These are phyloP conservation scores for Neurospora sp. DNA, from an alignment of 495 filamentous ascomycete species.

Conservation along the genomic window DNA sequence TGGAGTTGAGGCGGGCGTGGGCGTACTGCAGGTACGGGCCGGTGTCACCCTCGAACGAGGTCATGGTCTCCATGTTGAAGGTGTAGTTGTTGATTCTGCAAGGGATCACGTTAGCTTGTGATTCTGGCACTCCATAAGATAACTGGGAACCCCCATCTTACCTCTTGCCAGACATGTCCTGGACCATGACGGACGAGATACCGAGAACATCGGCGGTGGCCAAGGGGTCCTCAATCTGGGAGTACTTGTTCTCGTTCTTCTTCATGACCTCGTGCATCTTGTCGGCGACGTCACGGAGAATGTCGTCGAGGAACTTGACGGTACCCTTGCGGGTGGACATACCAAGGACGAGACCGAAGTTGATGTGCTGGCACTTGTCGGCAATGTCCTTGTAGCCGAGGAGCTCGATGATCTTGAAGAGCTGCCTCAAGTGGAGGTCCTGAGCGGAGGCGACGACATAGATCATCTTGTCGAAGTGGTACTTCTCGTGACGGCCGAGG, in stretches of 20 bases:
- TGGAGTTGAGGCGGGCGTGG: slow-evolving; percentile 54
- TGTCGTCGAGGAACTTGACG: slow-evolving; percentile 49
- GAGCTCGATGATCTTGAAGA: slow-evolving; percentile 55
- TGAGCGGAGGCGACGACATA: slow-evolving; percentile 55
- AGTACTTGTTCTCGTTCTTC: slow-evolving; percentile 50
- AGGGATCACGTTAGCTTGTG: background rate
- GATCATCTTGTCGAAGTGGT: slow-evolving; percentile 60
- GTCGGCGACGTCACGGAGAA: slow-evolving; percentile 49
- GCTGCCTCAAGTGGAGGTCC: slow-evolving; percentile 50
- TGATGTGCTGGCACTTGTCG: slow-evolving; percentile 48
- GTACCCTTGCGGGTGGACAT: slow-evolving; percentile 54
- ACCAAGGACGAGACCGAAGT: slow-evolving; percentile 51
- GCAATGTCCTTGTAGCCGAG: slow-evolving; percentile 50
- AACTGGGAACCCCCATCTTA: slow-evolving; percentile 13
- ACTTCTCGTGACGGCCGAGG: slow-evolving; percentile 47
- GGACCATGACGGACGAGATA: slow-evolving; percentile 53
- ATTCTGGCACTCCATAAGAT: background rate
- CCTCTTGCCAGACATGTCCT: slow-evolving; percentile 58
- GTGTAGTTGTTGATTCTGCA: slow-evolving; percentile 51
- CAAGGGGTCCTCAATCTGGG: slow-evolving; percentile 47
- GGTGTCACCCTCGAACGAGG: slow-evolving; percentile 60
- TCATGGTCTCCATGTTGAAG: slow-evolving; percentile 57
- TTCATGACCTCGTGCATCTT: slow-evolving; percentile 58
- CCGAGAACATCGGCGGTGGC: slow-evolving; percentile 48
- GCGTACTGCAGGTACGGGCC: slow-evolving; percentile 63